These are phyloP conservation scores for Gossypioides kirkii DNA, from an alignment of 345 rosid genomes.

Conservation along the genomic window DNA sequence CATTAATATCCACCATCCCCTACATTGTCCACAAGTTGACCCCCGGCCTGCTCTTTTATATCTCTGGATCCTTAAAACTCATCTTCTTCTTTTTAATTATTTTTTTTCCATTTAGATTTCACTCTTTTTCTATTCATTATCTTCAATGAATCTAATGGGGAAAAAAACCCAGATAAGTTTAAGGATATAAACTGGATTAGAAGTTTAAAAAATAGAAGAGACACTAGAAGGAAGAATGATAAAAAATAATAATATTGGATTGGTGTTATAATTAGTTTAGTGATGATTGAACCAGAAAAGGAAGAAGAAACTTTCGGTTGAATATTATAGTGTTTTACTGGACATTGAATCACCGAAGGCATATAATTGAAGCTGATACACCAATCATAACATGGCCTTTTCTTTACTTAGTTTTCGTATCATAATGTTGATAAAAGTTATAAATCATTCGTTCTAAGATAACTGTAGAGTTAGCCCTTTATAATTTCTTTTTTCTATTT, in stretches of 20 bases:
- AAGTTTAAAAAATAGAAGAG: background rate
- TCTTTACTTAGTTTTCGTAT: background rate
- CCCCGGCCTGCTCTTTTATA: background rate
- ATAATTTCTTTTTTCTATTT: no score
- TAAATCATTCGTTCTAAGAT: background rate
- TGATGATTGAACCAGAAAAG: background rate
- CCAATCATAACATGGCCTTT: no score
- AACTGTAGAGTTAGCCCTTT: no score
- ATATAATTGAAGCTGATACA: no score
- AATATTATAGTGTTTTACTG: no score
- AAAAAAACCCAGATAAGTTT: background rate
- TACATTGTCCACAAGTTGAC: no score
- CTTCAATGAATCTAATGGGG: no score
- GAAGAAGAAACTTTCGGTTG: background rate
- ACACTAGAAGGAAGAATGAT: background rate
- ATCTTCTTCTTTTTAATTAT: background rate
- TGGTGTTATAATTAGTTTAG: background rate
- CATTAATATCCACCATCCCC: conserved; percentile 3
- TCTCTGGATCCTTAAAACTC: no score
- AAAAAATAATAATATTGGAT: background rate
- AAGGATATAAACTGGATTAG: background rate
- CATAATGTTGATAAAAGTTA: background rate
- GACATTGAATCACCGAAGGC: no score
- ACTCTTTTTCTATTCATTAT: no score
- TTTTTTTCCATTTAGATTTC: no score